Conservation (phyloP, 116 monocot genomes). For the Papilionanthe hybrid region DNA sequence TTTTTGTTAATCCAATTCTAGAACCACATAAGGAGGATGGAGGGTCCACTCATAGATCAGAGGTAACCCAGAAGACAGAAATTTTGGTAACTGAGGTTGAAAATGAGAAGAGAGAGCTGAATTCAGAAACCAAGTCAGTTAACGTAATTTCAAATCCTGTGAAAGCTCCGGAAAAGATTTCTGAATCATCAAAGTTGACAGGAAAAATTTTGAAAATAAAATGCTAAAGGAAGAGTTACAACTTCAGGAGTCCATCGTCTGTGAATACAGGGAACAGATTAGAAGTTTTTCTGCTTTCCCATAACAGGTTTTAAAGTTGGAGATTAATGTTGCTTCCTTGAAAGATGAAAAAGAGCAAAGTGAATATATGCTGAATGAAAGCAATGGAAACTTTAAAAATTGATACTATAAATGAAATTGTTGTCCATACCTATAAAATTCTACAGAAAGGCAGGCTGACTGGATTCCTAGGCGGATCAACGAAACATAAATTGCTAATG, state of each 20-base stretch:
- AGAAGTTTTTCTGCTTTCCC: conserved; percentile 34
- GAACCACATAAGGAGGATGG: conserved; percentile 21
- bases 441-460: no score
- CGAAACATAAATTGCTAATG: no score
- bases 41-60: neutral
- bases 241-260: conserved; percentile 34
- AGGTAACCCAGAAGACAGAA: no score
- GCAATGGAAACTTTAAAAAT: no score
- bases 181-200: conserved; percentile 33
- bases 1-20: conserved; percentile 7
- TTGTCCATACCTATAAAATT: no score
- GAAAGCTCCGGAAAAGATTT: conserved; percentile 36
- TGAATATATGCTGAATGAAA: no score
- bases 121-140: no score
- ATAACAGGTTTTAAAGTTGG: conserved; percentile 48
- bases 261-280: conserved; percentile 49
- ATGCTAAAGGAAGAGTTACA: conserved; percentile 52
- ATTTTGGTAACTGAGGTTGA: no score
- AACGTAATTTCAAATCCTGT: neutral
- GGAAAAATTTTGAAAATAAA: conserved; percentile 69
- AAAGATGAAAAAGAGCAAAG: conserved; percentile 45
- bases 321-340: conserved; percentile 42
- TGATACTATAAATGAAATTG: no score
- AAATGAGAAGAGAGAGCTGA: no score
- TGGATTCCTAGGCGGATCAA: no score